A percentile compares a stretch with the other conserved stretches of the same genome.
Conservation (phyloP, 345 rosid genomes). For the Crucihimalaya himalaica region DNA sequence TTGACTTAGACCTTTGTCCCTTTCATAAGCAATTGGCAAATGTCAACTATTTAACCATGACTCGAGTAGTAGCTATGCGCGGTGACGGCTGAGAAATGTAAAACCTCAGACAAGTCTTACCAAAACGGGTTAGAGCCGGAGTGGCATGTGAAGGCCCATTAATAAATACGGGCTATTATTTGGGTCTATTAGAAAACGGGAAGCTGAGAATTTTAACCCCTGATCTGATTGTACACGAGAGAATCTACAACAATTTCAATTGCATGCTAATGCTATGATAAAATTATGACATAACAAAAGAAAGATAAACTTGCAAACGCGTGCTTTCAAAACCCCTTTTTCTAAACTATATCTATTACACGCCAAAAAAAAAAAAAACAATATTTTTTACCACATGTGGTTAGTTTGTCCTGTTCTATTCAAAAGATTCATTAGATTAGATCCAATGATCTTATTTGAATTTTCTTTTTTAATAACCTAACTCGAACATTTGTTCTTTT, state of each 20-base stretch:
- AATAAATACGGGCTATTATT: background rate
- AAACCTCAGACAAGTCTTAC: background rate
- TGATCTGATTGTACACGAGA: no score
- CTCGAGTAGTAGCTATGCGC: background rate
- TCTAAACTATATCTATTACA: slow-evolving; percentile 6
- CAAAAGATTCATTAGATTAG: slow-evolving; percentile 30
- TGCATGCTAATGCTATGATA: background rate
- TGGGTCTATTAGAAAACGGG: background rate
- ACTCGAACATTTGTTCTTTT: slow-evolving; percentile 38
- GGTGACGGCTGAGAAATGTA: background rate
- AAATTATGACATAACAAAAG: background rate
- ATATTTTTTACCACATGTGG: slow-evolving; percentile 28
- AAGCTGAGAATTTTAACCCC: background rate
- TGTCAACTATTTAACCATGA: slow-evolving; percentile 18
- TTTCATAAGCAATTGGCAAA: slow-evolving; percentile 9
- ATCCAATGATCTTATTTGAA: background rate
- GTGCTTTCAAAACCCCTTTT: slow-evolving; percentile 1
- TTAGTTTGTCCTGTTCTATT: slow-evolving; percentile 27
- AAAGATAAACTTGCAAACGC: slow-evolving; percentile 34
- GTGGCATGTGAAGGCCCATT: slow-evolving; percentile 6
- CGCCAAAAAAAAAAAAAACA: background rate
- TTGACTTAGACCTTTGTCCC: slow-evolving; percentile 22
- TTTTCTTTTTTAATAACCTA: background rate
- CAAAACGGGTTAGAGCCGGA: background rate
- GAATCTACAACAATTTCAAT: background rate